Percentiles rank a stretch among this genome's conserved stretches.
These are phyloP conservation scores for Lyophyllum decastes DNA, from an alignment of 768 basidiomycete species.

Conservation along the genomic window DNA sequence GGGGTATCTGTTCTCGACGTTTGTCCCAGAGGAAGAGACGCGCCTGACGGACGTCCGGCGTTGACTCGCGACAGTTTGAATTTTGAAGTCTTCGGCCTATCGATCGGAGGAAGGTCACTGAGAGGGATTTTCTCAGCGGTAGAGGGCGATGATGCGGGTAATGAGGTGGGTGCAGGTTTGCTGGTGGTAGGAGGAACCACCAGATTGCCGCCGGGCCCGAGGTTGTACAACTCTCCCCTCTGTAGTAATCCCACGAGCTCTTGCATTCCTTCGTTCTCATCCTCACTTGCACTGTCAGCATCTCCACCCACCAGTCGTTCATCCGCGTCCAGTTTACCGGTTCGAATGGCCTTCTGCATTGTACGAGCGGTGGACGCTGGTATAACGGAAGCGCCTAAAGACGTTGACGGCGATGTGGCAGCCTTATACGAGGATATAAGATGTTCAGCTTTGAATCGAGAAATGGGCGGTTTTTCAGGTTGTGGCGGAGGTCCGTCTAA, in stretches of 20 bases:
- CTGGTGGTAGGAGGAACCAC: conserved; percentile 16
- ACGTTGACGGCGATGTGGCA: conserved; percentile 36
- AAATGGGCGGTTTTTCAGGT: conserved; percentile 51
- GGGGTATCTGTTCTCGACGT: conserved; percentile 21
- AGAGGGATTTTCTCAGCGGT: conserved; percentile 8
- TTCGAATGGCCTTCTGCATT: conserved; percentile 51
- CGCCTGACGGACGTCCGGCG: conserved; percentile 25
- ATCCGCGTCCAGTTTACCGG: conserved; percentile 56
- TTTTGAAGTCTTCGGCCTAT: conserved; percentile 43
- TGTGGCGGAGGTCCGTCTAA: conserved; percentile 42
- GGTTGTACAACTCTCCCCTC: conserved; percentile 53
- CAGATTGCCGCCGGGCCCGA: conserved; percentile 46
- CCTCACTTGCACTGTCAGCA: conserved; percentile 57
- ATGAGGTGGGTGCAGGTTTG: background rate
- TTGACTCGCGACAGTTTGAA: conserved; percentile 47
- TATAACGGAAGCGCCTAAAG: conserved; percentile 42
- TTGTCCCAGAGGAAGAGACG: conserved; percentile 6
- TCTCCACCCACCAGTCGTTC: conserved; percentile 51
- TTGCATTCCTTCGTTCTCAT: conserved; percentile 48
- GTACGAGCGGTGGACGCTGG: conserved; percentile 48
- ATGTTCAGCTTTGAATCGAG: conserved; percentile 65
- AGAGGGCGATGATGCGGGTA: conserved; percentile 2
- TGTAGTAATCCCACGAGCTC: conserved; percentile 53
- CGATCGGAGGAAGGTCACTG: conserved; percentile 28
- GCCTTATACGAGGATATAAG: conserved; percentile 50